phyloP scores from a whole-genome alignment of 2,329 filamentous ascomycete genomes.

The Myriosclerotinia curreyana region DNA sequence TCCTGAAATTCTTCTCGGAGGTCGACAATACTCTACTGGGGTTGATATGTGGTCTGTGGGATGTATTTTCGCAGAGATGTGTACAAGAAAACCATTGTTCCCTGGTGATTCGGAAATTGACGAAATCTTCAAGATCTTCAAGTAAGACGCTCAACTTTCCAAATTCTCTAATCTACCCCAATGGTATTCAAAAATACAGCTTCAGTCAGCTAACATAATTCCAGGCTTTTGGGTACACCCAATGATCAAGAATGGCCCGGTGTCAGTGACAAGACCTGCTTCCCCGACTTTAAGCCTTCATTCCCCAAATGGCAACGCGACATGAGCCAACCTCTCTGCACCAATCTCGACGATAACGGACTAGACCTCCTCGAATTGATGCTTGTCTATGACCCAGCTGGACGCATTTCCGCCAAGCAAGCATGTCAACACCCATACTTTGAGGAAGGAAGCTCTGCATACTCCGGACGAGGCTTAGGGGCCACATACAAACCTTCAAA shows the following conservation, averaged over 20 bases:
- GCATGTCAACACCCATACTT: conserved; percentile 85
- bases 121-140: conserved; percentile 93
- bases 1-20: conserved; percentile 85
- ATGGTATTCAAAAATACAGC: background rate
- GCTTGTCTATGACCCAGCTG: conserved; percentile 83
- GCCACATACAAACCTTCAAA: conserved; percentile 35
- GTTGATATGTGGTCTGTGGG: conserved; percentile 96
- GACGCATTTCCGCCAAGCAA: conserved; percentile 85
- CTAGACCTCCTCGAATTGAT: conserved; percentile 66
- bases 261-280: conserved; percentile 66
- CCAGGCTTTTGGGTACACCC: conserved; percentile 72
- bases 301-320: conserved; percentile 89
- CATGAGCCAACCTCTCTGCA: conserved; percentile 61
- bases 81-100: conserved; percentile 87
- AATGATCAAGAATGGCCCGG: conserved; percentile 81
- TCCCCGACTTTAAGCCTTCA: conserved; percentile 87
- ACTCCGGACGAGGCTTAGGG: conserved; percentile 38
- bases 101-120: conserved; percentile 91
- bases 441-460: conserved; percentile 41
- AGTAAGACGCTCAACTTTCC: conserved; percentile 49
- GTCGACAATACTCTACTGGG: conserved; percentile 87
- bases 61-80: conserved; percentile 96
- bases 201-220: conserved; percentile 39
- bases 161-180: background rate
- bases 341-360: conserved; percentile 68